phyloP scores from a whole-genome alignment of 176 grass and related monocot genomes.

The Avena atlantica region DNA sequence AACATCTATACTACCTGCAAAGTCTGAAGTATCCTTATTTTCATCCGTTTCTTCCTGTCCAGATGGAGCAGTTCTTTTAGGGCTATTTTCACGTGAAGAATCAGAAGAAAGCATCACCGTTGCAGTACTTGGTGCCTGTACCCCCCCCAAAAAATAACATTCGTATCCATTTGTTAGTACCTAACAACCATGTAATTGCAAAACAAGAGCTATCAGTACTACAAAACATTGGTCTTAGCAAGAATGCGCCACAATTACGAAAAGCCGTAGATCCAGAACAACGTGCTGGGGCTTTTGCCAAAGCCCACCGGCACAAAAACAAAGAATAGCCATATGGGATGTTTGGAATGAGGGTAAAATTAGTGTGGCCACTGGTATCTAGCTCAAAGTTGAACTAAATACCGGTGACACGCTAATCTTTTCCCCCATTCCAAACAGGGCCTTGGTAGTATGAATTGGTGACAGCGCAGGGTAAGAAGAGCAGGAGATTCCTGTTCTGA shows the following conservation, averaged over 20 bases:
- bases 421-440: neutral
- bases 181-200: neutral
- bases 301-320: neutral
- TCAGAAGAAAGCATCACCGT: slow-evolving; percentile 68
- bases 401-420: too few species aligned
- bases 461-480: neutral
- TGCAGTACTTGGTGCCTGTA: slow-evolving; percentile 60
- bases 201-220: neutral
- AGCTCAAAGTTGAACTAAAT: too few species aligned
- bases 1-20: slow-evolving; percentile 52
- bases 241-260: neutral
- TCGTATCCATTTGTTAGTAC: neutral
- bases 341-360: too few species aligned
- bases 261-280: neutral
- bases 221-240: neutral
- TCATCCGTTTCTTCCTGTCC: slow-evolving; percentile 34
- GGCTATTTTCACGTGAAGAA: slow-evolving; percentile 57
- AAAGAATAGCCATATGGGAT: neutral
- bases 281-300: neutral
- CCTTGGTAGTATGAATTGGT: neutral
- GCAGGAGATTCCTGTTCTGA: neutral
- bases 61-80: slow-evolving; percentile 44
- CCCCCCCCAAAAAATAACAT: neutral
- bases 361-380: too few species aligned
- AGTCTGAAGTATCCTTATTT: slow-evolving; percentile 27